A percentile compares a stretch with the other conserved stretches of the same genome.
phyloP scores from a whole-genome alignment of 768 basidiomycete genomes.

The Hemileccinum impolitum region DNA sequence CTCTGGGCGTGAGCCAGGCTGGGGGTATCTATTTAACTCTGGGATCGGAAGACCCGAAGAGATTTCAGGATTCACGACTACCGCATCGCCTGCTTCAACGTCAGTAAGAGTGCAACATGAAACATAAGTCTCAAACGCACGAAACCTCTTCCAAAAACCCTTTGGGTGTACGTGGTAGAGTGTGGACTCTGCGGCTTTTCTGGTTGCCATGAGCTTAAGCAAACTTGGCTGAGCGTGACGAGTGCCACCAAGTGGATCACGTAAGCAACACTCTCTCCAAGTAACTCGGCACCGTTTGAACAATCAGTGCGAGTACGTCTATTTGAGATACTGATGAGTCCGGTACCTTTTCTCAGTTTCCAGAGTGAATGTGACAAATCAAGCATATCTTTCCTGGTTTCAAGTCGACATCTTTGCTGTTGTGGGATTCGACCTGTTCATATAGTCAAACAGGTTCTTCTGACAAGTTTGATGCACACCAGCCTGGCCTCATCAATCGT shows the following conservation, averaged over 20 bases:
- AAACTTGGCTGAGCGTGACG: background rate
- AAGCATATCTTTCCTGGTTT: background rate
- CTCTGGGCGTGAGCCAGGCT: constrained; percentile 86
- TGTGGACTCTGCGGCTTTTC: constrained; percentile 82
- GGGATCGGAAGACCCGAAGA: constrained; percentile 85
- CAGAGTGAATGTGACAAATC: background rate
- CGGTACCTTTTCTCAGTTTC: background rate
- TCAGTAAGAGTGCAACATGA: constrained; percentile 3
- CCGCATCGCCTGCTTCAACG: constrained; percentile 62
- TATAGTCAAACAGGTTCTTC: background rate
- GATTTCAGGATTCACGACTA: constrained; percentile 86
- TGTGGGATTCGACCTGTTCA: background rate
- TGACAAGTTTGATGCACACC: background rate
- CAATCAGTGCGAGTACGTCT: background rate
- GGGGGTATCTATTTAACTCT: constrained; percentile 72
- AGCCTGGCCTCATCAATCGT: too few species aligned
- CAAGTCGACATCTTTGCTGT: constrained; percentile 2
- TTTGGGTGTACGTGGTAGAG: constrained; percentile 86
- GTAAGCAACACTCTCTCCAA: constrained; percentile 8
- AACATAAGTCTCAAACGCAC: constrained; percentile 42
- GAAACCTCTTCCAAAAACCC: constrained; percentile 97
- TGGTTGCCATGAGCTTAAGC: constrained; percentile 55
- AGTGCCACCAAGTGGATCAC: constrained; percentile 4
- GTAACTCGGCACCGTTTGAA: too few species aligned
- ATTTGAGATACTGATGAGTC: background rate